Base-by-base conservation (phyloP, 352 stramenopile species). In the Pythium sukuiense region DNA sequence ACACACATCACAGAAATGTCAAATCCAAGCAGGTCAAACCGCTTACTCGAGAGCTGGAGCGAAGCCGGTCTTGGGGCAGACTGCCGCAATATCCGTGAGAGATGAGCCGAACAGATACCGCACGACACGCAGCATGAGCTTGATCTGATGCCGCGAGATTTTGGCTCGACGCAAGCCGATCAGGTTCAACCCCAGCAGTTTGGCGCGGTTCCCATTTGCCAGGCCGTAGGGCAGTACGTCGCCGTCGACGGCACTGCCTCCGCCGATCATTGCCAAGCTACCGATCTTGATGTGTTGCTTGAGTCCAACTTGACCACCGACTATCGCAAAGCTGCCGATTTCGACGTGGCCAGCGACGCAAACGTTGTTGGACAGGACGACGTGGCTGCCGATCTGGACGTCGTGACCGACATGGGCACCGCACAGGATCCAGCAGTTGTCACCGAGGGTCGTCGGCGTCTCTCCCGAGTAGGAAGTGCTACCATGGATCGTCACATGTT, bases 331-430 rank as follows among this genome's bases (percentile, higher is more conserved):
- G 58, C 88, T 80, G 53, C 83, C 81, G 55, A 95, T 90, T 13
- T 76, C 70, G 0, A 95, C 87, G 63, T 95, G 87, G 29, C 87
- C 87, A 54, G 87, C 87, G 52, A 95, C 76, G 59, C 83, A 91
- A 8, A 90, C 85, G 59, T 92, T 90, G 67, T 95, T 95, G 26
- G 83, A 91, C 32, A 95, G 76, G 26, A 93, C 83, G 30, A 92
- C 85, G 30, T 83, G 80, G 35, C 72, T 72, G 14, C 85, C 85
- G 5, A 95, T 71, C 5, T 76, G 67, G 14, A 74, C 78, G 61
- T 95, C 87, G 63, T 95, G 87, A 2, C 76, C 87, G 18, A 95
- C 76, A 65, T 95, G 87, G 9, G 83, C 77, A 7, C 84, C 81
- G 54, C 83, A 92, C 12, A 95, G 63, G 48, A 95, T 66, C 85